These are phyloP conservation scores for Cornus controversa DNA, from an alignment of 148 eudicot species.

Conservation along the genomic window DNA sequence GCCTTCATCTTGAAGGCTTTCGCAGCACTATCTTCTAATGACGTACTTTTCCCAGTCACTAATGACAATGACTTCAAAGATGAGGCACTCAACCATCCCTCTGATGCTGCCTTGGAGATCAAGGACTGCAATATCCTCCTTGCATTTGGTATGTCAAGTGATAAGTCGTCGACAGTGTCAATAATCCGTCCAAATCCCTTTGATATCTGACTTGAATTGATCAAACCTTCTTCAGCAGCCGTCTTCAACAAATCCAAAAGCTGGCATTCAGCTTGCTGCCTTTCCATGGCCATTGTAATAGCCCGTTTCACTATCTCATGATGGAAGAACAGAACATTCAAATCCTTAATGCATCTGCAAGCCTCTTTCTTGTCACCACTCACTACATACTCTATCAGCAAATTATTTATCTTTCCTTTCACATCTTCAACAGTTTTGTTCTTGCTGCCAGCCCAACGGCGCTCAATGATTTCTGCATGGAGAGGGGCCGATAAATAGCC, in stretches of 20 bases:
- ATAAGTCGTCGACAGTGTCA: conserved; percentile 43
- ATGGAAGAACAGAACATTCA: conserved; percentile 49
- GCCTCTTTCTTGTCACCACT: conserved; percentile 48
- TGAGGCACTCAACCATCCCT: conserved; percentile 44
- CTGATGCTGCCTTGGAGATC: conserved; percentile 42
- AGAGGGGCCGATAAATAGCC: conserved; percentile 41
- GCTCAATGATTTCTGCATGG: conserved; percentile 43
- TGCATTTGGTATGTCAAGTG: conserved; percentile 44
- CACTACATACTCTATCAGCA: conserved; percentile 34
- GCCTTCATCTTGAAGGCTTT: conserved; percentile 36
- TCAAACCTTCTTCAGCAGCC: conserved; percentile 39
- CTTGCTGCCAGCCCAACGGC: conserved; percentile 45
- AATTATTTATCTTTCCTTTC: conserved; percentile 25
- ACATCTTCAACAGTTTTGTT: conserved; percentile 41
- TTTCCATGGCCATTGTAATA: conserved; percentile 44
- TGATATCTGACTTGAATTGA: conserved; percentile 48
- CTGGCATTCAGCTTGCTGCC: conserved; percentile 20
- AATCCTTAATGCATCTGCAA: conserved; percentile 44
- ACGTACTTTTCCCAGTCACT: neutral
- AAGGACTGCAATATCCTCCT: conserved; percentile 27
- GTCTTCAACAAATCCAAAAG: conserved; percentile 29
- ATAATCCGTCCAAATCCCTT: conserved; percentile 43
- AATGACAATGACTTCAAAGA: conserved; percentile 28
- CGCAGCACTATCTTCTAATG: conserved; percentile 17
- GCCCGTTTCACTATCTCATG: conserved; percentile 46